Conservation (phyloP, 1,284 basidiomycete genomes). For the Heterobasidion annosum region DNA sequence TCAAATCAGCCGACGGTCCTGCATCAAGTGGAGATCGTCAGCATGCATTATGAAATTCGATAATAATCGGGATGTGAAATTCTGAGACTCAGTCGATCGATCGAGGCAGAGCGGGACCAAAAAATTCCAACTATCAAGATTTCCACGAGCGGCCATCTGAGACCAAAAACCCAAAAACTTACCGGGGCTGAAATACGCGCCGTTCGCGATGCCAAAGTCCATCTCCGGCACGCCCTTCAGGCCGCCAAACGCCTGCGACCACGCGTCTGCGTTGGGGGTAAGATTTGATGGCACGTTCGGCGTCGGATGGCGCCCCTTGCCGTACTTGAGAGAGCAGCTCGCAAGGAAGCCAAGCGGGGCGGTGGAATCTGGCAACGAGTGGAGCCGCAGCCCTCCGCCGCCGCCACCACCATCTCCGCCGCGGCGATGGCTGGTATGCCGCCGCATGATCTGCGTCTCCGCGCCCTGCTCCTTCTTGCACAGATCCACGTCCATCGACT, state of each 20-base stretch:
- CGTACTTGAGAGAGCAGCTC: slow-evolving; percentile 17
- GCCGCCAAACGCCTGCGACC: slow-evolving; percentile 4
- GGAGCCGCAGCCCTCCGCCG: slow-evolving; percentile 2
- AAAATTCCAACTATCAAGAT: no score
- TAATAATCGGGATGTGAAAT: no score
- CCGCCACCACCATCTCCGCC: not conserved
- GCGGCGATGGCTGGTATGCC: not conserved
- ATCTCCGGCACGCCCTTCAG: not conserved
- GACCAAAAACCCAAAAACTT: no score
- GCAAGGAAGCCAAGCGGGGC: slow-evolving; percentile 23
- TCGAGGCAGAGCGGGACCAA: no score
- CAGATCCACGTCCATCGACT: not conserved
- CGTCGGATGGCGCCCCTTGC: slow-evolving; percentile 4
- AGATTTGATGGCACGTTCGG: slow-evolving; percentile 1
- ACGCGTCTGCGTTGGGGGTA: not conserved
- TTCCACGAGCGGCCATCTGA: no score
- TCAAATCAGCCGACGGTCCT: slow-evolving; percentile 19
- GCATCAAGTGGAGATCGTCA: slow-evolving; percentile 18
- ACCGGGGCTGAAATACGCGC: slow-evolving; percentile 20
- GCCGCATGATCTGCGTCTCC: slow-evolving; percentile 14
- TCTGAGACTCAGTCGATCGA: no score
- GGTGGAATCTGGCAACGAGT: slow-evolving; percentile 13
- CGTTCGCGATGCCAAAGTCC: slow-evolving; percentile 16
- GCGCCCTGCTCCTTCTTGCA: not conserved
- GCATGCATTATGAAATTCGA: slow-evolving; percentile 3